Conservation (phyloP, 2,329 filamentous ascomycete species). For the Hortaea werneckii region DNA sequence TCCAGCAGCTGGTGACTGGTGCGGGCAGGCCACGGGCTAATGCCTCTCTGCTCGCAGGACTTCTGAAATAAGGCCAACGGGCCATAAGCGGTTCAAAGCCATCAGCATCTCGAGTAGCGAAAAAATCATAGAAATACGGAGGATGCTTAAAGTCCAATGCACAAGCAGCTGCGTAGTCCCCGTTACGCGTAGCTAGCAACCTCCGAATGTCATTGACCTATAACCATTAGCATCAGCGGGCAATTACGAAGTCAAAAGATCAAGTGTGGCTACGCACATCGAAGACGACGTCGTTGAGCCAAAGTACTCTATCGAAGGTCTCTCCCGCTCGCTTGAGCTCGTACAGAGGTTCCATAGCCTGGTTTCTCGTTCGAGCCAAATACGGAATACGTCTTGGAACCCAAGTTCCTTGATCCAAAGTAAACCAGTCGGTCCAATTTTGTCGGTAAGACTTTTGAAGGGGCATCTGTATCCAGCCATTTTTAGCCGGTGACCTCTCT, state of each 20-base stretch:
- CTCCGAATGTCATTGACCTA: constrained; percentile 47
- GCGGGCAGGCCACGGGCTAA: constrained; percentile 45
- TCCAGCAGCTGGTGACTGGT: constrained; percentile 58
- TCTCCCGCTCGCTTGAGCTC: constrained; percentile 40
- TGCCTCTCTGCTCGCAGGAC: constrained; percentile 41
- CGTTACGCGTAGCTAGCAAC: constrained; percentile 47
- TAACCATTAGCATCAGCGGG: neutral
- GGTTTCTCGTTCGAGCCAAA: constrained; percentile 54
- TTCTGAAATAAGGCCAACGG: constrained; percentile 51
- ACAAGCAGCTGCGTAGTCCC: constrained; percentile 52
- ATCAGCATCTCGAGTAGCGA: constrained; percentile 50
- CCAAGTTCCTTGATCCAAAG: constrained; percentile 29
- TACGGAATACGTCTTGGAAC: constrained; percentile 60
- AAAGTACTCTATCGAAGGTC: constrained; percentile 51
- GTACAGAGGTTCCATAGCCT: constrained; percentile 48
- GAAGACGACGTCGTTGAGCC: constrained; percentile 55
- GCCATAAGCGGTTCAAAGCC: constrained; percentile 44
- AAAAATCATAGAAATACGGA: constrained; percentile 63
- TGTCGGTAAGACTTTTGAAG: constrained; percentile 10
- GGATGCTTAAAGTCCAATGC: constrained; percentile 55
- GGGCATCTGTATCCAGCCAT: constrained; percentile 56
- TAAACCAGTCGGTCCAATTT: constrained; percentile 8
- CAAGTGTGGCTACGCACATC: constrained; percentile 36
- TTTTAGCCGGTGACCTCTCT: constrained; percentile 36
- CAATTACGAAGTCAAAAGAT: no score